phyloP scores from a whole-genome alignment of 2,329 filamentous ascomycete species.

The Macrophomina phaseolina region DNA sequence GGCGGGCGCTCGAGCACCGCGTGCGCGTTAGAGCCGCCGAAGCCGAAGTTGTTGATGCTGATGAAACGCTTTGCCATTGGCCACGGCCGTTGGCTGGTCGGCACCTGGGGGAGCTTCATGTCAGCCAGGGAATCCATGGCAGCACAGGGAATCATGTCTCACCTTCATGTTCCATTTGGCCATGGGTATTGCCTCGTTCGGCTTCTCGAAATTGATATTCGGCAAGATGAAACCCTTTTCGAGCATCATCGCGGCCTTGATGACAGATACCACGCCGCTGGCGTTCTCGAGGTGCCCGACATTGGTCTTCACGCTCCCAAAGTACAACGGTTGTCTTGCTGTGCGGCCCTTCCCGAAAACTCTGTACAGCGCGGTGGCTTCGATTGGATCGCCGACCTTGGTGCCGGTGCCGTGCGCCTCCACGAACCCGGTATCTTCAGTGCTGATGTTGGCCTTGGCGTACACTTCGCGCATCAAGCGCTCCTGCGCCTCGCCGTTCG shows the following conservation, averaged over 20 bases:
- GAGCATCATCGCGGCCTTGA: conserved; percentile 40
- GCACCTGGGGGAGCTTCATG: conserved; percentile 2
- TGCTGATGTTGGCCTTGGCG: conserved; percentile 40
- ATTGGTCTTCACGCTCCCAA: conserved; percentile 37
- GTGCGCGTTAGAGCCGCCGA: conserved; percentile 30
- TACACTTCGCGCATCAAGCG: conserved; percentile 46
- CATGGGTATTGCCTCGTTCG: conserved; percentile 29
- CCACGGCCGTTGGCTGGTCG: conserved; percentile 23
- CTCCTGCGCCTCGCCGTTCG: conserved; percentile 57
- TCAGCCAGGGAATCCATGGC: conserved; percentile 1
- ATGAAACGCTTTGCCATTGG: conserved; percentile 23
- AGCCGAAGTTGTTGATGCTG: conserved; percentile 30
- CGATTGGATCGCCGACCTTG: conserved; percentile 53
- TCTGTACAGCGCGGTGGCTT: conserved; percentile 32
- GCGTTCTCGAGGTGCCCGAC: conserved; percentile 42
- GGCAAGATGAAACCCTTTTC: conserved; percentile 33
- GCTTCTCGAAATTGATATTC: conserved; percentile 33
- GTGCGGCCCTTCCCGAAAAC: conserved; percentile 28
- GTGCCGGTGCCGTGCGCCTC: conserved; percentile 63
- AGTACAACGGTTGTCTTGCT: conserved; percentile 33
- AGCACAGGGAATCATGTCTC: neutral
- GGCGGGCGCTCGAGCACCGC: conserved; percentile 23
- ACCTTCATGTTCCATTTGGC: conserved; percentile 30
- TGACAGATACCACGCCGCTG: conserved; percentile 34
- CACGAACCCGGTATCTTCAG: conserved; percentile 30